Conservation (phyloP, 1,139 yeast species). For the Hansenula lynferdii region DNA sequence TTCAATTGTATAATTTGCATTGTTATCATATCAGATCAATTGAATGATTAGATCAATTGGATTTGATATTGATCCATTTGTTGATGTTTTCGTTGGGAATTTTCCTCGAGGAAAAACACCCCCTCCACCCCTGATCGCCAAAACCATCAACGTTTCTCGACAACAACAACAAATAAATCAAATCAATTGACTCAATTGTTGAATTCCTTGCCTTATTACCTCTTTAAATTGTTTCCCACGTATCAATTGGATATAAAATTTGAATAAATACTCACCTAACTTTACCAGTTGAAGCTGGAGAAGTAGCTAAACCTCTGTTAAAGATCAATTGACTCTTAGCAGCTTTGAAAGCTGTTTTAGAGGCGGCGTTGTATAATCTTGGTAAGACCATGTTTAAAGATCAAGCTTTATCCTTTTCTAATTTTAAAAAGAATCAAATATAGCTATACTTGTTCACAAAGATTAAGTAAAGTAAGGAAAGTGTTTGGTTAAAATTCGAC, state of each 20-base stretch:
- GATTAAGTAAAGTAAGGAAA: conserved; percentile 2
- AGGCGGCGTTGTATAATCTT: conserved; percentile 86
- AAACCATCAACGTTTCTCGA: too few relatives aligned
- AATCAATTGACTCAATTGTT: background rate
- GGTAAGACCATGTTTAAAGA: conserved; percentile 59
- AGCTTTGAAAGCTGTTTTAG: conserved; percentile 88
- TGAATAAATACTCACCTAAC: conserved; percentile 71
- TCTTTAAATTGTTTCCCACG: too few relatives aligned
- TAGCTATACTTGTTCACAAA: conserved; percentile 3
- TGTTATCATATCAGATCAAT: too few relatives aligned
- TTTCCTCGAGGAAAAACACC: background rate
- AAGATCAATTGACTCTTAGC: conserved; percentile 70
- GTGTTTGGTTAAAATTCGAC: background rate
- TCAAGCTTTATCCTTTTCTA: too few relatives aligned
- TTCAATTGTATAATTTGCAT: too few relatives aligned
- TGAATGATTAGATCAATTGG: too few relatives aligned
- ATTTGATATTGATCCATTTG: too few relatives aligned
- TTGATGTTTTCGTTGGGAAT: too few relatives aligned
- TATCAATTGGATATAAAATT: too few relatives aligned
- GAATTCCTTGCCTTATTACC: too few relatives aligned
- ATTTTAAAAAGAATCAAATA: conserved; percentile 4
- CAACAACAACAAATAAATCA: too few relatives aligned
- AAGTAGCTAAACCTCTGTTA: conserved; percentile 84
- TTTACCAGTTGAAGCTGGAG: conserved; percentile 81
- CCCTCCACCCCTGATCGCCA: background rate